Base-by-base conservation (phyloP, 192 early-diverging fungal genomes). In the Spinellus fusiger region DNA sequence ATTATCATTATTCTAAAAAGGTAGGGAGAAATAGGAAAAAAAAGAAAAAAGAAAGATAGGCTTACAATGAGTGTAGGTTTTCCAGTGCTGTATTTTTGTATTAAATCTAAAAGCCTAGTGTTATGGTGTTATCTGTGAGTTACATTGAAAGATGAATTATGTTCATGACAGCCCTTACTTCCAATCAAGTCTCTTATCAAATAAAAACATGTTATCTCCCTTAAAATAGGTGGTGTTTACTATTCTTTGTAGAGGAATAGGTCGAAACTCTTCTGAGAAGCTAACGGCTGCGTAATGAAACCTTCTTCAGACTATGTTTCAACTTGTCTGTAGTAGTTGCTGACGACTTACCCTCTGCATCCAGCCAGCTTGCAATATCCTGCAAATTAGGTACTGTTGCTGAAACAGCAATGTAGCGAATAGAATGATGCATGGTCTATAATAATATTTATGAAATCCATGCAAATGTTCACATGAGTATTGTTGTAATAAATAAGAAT, bases 371-470 rank as follows among this genome's bases (percentile, higher is more conserved):
- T 15, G 84, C 82, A 32, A 90, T 74, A 57, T 90, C 86, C 0
- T 76, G 64, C 4, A 89, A 56, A 67, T 90, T 90, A 8, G 89
- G 85, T 18, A 86, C 79, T 0, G 86, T 90, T 8, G 89, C 87
- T 25, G 85, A 87, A 2, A 90, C 60, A 18, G 87, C 85, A n/a
- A 90, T 55, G 34, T 20, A 53, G 12, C 54, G 49, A 15, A 54
- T 40, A 4, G 5, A 15, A 32, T 33, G 7, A 15, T 9, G 7
- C 31, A 54, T 48, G 12, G 18, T 49, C 33, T 53, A 54, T 7
- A 50, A 44, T 29, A 0, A 28, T 2, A 49, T 1, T 53, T 33
- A 18, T 33, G 5, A 31, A 12, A 6, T 35, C 10, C 12, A 25
- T 27, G 25, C 31, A 5, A 25, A 55, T 16, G 16, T 55, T 32